These are phyloP conservation scores for Pseudogymnoascus sp. DNA, from an alignment of 2,329 filamentous ascomycete genomes.

Conservation along the genomic window DNA sequence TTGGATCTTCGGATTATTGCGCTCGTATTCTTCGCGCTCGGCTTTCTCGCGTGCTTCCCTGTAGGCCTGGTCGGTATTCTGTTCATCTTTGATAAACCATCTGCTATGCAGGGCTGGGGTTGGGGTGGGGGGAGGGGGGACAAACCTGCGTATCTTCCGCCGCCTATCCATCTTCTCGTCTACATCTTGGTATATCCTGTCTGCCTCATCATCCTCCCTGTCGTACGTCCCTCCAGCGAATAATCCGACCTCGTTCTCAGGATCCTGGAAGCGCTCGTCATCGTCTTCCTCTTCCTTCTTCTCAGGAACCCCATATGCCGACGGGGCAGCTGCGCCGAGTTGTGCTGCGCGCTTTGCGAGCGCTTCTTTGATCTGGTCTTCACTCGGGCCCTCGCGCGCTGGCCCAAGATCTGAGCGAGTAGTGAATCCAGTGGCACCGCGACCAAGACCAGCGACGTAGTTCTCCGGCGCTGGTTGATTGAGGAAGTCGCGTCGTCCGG, in stretches of 20 bases:
- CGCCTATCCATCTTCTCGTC: conserved; percentile 96
- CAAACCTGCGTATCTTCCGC: conserved; percentile 78
- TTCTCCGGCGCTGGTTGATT: conserved; percentile 79
- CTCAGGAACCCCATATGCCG: conserved; percentile 56
- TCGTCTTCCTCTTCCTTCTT: conserved; percentile 60
- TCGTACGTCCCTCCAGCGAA: conserved; percentile 96
- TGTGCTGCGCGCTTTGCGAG: conserved; percentile 87
- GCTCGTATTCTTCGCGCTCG: conserved; percentile 91
- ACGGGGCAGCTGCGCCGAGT: conserved; percentile 63
- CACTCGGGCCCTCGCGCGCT: conserved; percentile 86
- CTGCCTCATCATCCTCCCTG: conserved; percentile 94
- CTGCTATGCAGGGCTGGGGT: conserved; percentile 31
- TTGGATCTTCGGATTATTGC: conserved; percentile 95
- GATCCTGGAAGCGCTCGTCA: conserved; percentile 82
- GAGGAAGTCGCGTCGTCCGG: conserved; percentile 69
- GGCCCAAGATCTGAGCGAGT: conserved; percentile 94
- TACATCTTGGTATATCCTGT: conserved; percentile 89
- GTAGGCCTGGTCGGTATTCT: conserved; percentile 67
- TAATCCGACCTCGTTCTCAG: conserved; percentile 91
- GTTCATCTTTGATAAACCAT: conserved; percentile 66
- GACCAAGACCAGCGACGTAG: conserved; percentile 91
- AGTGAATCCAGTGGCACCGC: conserved; percentile 96
- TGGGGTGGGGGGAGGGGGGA: conserved; percentile 29
- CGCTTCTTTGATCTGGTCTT: conserved; percentile 97
- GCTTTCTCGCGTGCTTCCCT: conserved; percentile 91